Conservation (phyloP, 1,284 basidiomycete species). For the Ceratobasidium sp. region DNA sequence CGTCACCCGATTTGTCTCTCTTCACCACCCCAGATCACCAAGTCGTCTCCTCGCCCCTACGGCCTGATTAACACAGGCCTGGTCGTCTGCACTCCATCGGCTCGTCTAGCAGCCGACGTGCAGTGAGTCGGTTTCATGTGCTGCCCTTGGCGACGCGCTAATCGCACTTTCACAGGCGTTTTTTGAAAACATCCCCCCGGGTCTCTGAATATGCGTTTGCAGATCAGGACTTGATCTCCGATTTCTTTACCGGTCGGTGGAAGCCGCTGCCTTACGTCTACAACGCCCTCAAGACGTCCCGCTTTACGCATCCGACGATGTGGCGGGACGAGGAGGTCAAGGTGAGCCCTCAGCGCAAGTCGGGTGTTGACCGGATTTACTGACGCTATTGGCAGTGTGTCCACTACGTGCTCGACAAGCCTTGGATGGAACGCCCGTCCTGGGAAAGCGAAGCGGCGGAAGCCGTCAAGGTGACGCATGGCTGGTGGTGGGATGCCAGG, state of each 20-base stretch:
- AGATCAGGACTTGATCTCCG: slow-evolving; percentile 92
- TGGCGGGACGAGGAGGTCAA: slow-evolving; percentile 83
- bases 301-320: slow-evolving; percentile 72
- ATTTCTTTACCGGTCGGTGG: slow-evolving; percentile 82
- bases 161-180: slow-evolving; percentile 66
- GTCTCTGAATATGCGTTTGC: slow-evolving; percentile 84
- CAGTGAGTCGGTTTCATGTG: slow-evolving; percentile 36
- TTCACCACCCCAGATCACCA: slow-evolving; percentile 64
- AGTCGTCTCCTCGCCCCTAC: slow-evolving; percentile 76
- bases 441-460: slow-evolving; percentile 39
- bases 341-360: slow-evolving; percentile 18
- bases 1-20: slow-evolving; percentile 65
- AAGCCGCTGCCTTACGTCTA: slow-evolving; percentile 83
- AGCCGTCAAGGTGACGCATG: slow-evolving; percentile 36
- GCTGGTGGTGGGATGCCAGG: slow-evolving; percentile 45
- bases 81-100: slow-evolving; percentile 83
- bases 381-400: slow-evolving; percentile 54
- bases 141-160: slow-evolving; percentile 7
- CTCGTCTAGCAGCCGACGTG: slow-evolving; percentile 64
- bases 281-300: slow-evolving; percentile 87
- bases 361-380: neutral
- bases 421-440: slow-evolving; percentile 48
- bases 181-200: slow-evolving; percentile 76
- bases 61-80: slow-evolving; percentile 89
- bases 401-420: slow-evolving; percentile 57